Evolutionary conservation across 2,329 filamentous ascomycete genomes (phyloP), one percentile per base, ranked within the genome.

Genomic region (Clonostachys solani): DNA sequence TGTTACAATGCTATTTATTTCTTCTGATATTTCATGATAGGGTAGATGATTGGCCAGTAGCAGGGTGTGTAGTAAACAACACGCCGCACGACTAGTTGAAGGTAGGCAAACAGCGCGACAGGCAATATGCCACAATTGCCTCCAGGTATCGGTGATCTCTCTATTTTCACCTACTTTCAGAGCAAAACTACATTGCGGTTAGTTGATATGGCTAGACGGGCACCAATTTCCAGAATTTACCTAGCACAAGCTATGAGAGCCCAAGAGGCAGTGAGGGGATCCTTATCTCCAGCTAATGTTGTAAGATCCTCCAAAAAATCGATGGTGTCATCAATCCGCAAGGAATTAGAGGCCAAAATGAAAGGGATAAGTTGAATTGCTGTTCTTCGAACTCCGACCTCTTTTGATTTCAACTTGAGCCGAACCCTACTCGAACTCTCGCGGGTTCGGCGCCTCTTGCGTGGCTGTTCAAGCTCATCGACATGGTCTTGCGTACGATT

Each of bases 181-280:
- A 6, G 37, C 43, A 45, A 40, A 49, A 13, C 47, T 44, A 16
- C 16, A 45, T 36, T 23, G 40, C n/a, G 17, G 29, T 9, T 40
- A 19, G 43, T 66, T 35, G 67, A 57, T 33, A 55, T 52, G 53
- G 47, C 50, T 29, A 29, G 33, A 43, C 42, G 37, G 36, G 17
- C 15, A 12, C 1, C 40, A 29, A 13, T 29, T 5, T 38, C 10
- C 36, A 38, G 40, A 29, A 47, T 76, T 60, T 70, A 92, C 89
- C 87, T 89, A 52, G 89, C 75, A 60, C 90, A 81, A n/a, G 84
- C 86, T 45, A 96, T 64, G 72, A 95, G 82, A 16, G 90, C 86
- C 94, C 94, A 99, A 0, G 84, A 89, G 8, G 84, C 80, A 38
- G 85, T 71, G 9, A 67, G 64, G 13, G 70, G 67, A 54, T 86